Conservation (phyloP, 352 stramenopile genomes). For the Pythium brassicae region DNA sequence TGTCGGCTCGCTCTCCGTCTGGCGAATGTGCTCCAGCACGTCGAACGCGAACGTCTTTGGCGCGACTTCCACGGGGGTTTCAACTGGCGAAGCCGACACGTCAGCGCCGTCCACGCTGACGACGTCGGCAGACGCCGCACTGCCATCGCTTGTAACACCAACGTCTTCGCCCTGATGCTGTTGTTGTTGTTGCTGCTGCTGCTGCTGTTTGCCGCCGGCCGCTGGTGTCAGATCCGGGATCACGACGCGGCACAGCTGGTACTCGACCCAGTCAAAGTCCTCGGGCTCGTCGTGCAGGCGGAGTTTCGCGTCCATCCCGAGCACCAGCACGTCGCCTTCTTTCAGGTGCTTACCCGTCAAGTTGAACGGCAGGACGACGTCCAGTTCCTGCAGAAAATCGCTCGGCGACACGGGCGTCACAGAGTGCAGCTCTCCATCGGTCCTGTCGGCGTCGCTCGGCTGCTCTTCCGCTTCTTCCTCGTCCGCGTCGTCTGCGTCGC, state of each 20-base stretch:
- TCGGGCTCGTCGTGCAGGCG: conserved; percentile 42
- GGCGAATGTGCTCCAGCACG: conserved; percentile 11
- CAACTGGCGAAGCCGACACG: not conserved
- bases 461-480: not conserved
- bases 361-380: conserved; percentile 70
- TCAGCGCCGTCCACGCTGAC: conserved; percentile 4
- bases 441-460: not conserved
- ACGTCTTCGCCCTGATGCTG: not conserved
- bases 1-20: conserved; percentile 1
- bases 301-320: conserved; percentile 45
- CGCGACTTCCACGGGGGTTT: not conserved
- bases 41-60: conserved; percentile 21
- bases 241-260: conserved; percentile 38
- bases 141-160: not conserved
- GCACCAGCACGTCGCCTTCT: conserved; percentile 41
- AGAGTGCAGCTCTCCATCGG: conserved; percentile 14
- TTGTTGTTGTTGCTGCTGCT: not conserved
- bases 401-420: not conserved
- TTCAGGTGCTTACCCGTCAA: conserved; percentile 59
- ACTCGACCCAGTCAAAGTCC: conserved; percentile 51
- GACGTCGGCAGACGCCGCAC: conserved; percentile 2
- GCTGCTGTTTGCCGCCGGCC: not conserved
- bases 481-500: not conserved
- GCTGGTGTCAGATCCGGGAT: conserved; percentile 32
- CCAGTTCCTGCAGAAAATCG: conserved; percentile 18